These are phyloP conservation scores for Madurella fahalii DNA, from an alignment of 2,329 filamentous ascomycete species.

Conservation along the genomic window DNA sequence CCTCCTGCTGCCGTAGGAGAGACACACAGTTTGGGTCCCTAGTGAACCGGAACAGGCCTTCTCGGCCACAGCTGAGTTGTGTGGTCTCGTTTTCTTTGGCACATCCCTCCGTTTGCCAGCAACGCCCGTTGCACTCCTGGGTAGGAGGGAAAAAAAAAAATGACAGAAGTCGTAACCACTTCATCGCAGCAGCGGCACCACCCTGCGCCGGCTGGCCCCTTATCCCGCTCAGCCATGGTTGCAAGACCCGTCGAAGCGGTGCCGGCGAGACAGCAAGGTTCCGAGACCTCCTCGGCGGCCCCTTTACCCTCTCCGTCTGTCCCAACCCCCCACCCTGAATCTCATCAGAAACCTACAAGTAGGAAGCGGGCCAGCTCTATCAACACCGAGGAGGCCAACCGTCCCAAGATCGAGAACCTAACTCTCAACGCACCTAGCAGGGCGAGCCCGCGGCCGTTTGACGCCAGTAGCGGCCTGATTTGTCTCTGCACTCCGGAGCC, in stretches of 20 bases:
- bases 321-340: neutral
- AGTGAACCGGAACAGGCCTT: slow-evolving; percentile 7
- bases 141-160: slow-evolving; percentile 20
- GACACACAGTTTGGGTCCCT: slow-evolving; percentile 6
- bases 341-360: slow-evolving; percentile 21
- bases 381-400: slow-evolving; percentile 42
- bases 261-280: slow-evolving; percentile 10
- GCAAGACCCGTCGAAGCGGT: slow-evolving; percentile 11
- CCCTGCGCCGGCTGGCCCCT: slow-evolving; percentile 9
- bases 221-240: slow-evolving; percentile 24
- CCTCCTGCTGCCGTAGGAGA: neutral
- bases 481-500: slow-evolving; percentile 55
- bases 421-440: slow-evolving; percentile 35
- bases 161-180: slow-evolving; percentile 21
- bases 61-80: slow-evolving; percentile 5
- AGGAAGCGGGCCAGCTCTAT: slow-evolving; percentile 46
- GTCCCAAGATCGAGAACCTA: slow-evolving; percentile 33
- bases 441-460: slow-evolving; percentile 14
- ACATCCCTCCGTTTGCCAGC: slow-evolving; percentile 3
- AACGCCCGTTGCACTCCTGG: neutral
- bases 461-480: slow-evolving; percentile 37
- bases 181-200: slow-evolving; percentile 11
- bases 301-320: slow-evolving; percentile 7
- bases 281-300: slow-evolving; percentile 11
- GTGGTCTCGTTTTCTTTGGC: neutral